Conservation (phyloP, 108 stramenopile genomes). For the Bacterosira constricta region DNA sequence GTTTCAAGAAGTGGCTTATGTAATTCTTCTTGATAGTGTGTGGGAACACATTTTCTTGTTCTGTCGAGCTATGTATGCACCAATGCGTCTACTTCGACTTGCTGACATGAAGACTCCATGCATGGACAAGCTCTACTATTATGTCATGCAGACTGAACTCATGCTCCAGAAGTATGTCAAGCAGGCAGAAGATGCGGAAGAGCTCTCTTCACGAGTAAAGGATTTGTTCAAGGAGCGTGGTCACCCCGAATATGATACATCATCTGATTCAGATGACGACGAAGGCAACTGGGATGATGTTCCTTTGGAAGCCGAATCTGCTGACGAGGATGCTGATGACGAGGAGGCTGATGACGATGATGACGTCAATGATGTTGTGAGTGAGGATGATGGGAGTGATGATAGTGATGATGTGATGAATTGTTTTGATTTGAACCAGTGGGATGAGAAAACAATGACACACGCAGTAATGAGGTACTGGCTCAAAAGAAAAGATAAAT, state of each 20-base stretch:
- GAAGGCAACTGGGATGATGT: not conserved
- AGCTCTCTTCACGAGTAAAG: not conserved
- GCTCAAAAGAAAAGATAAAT: not conserved
- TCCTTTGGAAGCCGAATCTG: not conserved
- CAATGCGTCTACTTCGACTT: not conserved
- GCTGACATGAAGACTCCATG: not conserved
- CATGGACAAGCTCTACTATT: not conserved
- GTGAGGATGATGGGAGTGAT: too few relatives aligned
- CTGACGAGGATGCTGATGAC: not conserved
- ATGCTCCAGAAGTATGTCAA: not conserved
- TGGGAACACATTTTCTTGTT: not conserved
- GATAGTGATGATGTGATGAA: not conserved
- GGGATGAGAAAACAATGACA: not conserved
- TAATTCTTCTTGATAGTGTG: not conserved
- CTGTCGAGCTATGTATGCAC: conserved; percentile 1
- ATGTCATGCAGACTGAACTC: too few relatives aligned
- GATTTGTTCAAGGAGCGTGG: not conserved
- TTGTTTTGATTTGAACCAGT: not conserved
- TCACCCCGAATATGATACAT: not conserved
- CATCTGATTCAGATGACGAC: not conserved
- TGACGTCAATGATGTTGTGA: too few relatives aligned
- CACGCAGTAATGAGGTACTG: not conserved
- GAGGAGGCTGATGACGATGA: not conserved
- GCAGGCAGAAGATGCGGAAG: not conserved
- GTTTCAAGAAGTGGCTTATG: not conserved